Base-by-base conservation (phyloP, 192 early-diverging fungal genomes). In the Backusella circina region DNA sequence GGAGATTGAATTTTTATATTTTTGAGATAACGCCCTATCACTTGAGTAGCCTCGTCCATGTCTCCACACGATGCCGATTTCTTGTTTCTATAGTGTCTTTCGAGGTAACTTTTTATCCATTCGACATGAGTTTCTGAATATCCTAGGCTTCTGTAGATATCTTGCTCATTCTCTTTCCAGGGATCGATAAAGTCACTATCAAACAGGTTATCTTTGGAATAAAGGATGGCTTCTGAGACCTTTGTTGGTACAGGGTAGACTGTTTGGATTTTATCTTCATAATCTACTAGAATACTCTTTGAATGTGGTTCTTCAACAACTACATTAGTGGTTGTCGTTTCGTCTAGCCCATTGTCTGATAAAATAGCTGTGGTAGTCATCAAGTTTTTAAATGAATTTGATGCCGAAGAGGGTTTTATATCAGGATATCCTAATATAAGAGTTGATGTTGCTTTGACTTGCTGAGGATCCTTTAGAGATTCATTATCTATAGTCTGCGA, bases 71-170 rank as follows among this genome's bases (percentile, higher is more conserved):
- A 23, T 44, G 69, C 28, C 28, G 69, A 70, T 1, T 70, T 70
- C 2, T 70, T 38, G 10, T 74, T 65, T 41, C 41, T 35, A 31
- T 67, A 74, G 1, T 64, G 36, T 37, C 38, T 36, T 31, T 36
- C 61, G 4, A 74, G 64, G 21, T 74, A 65, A 41, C 32, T 36
- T 31, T 74, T 64, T 31, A 74, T 66, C 73, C 73, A 74, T 23
- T 74, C 37, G 16, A 74, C 39, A 15, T 74, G 73, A 18, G 28
- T 64, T 44, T 74, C 73, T 65, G 73, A 66, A 28, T 74, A 74
- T 32, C 73, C 73, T 32, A 74, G 10, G 8, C 13, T 23, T 30
- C 64, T 64, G 30, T 65, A 65, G 23, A 39, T 23, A n/a, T 74
- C 61, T 13, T n/a, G 38, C 2, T 64, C 57, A 9, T 32, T 65